A percentile compares a stretch with the other conserved stretches of the same genome.
Evolutionary conservation across 2,329 filamentous ascomycete species (phyloP).

Genomic region (Fusarium protoensiforme): DNA sequence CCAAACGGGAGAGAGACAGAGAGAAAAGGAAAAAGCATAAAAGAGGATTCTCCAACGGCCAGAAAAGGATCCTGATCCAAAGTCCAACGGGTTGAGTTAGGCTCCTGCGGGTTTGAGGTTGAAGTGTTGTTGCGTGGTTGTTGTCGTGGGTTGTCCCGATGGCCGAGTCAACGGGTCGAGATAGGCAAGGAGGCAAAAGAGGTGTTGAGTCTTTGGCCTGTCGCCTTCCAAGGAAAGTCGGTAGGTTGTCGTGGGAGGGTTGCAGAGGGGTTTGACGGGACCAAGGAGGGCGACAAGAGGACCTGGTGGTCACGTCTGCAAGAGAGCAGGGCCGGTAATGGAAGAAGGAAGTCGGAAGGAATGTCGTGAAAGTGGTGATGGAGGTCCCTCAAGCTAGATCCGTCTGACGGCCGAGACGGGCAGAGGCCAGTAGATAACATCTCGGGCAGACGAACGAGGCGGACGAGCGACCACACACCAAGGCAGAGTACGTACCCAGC

Average conservation of each 20-base stretch:
- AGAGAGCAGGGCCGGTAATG: slow-evolving; percentile 22
- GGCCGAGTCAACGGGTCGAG: slow-evolving; percentile 65
- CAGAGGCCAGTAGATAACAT: slow-evolving; percentile 40
- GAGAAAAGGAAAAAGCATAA: slow-evolving; percentile 40
- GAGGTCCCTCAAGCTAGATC: slow-evolving; percentile 40
- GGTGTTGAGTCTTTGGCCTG: slow-evolving; percentile 15
- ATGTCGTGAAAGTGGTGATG: slow-evolving; percentile 50
- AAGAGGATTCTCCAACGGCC: slow-evolving; percentile 40
- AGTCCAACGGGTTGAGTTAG: slow-evolving; percentile 40
- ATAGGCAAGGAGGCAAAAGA: slow-evolving; percentile 19
- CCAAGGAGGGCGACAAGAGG: slow-evolving; percentile 36
- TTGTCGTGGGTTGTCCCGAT: slow-evolving; percentile 48
- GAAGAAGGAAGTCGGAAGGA: slow-evolving; percentile 49
- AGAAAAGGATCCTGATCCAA: slow-evolving; percentile 42
- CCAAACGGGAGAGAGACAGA: slow-evolving; percentile 33
- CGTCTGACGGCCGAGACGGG: slow-evolving; percentile 31
- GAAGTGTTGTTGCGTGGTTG: slow-evolving; percentile 18
- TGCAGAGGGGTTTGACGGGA: slow-evolving; percentile 17
- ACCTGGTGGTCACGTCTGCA: slow-evolving; percentile 43
- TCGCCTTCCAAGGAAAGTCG: slow-evolving; percentile 28
- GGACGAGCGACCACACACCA: slow-evolving; percentile 33
- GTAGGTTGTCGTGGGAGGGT: slow-evolving; percentile 20
- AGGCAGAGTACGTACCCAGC: slow-evolving; percentile 37
- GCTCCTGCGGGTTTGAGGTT: slow-evolving; percentile 35
- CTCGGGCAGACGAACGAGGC: slow-evolving; percentile 35